Conservation (phyloP, 1,284 basidiomycete genomes). For the Apiotrichum sp. region DNA sequence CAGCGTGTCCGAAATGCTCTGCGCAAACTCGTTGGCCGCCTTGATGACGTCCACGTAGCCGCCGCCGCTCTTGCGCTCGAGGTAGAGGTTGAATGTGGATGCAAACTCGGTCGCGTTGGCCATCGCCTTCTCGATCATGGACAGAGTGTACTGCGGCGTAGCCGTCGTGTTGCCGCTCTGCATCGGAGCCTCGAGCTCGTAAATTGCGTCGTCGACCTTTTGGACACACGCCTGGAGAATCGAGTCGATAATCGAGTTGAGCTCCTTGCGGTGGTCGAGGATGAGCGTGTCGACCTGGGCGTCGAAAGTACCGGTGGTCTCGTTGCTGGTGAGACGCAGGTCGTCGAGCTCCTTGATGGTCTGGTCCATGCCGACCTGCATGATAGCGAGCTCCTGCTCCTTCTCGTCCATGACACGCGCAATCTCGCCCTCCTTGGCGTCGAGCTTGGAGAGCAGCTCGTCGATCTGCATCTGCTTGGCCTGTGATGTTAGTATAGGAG, state of each 20-base stretch:
- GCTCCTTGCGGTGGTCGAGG: constrained; percentile 93
- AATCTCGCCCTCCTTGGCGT: constrained; percentile 66
- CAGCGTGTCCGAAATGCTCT: constrained; percentile 84
- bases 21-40: constrained; percentile 91
- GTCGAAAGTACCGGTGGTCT: constrained; percentile 81
- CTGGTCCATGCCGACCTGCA: constrained; percentile 93
- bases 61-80: constrained; percentile 72
- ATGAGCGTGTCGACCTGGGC: constrained; percentile 96
- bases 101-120: constrained; percentile 95
- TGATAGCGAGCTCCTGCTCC: constrained; percentile 89
- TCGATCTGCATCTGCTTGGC: constrained; percentile 92
- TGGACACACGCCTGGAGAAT: constrained; percentile 94
- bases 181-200: constrained; percentile 92
- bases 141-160: constrained; percentile 94
- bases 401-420: constrained; percentile 86
- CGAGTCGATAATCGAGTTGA: constrained; percentile 98
- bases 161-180: constrained; percentile 91
- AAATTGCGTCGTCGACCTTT: constrained; percentile 94
- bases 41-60: constrained; percentile 99
- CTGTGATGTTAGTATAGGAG: constrained; percentile 50
- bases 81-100: constrained; percentile 84
- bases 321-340: constrained; percentile 74
- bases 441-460: constrained; percentile 72
- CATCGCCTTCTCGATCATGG: constrained; percentile 95
- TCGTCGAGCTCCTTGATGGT: constrained; percentile 87